Evolutionary conservation across 768 basidiomycete genomes (phyloP), one percentile per base, ranked within the genome.

Genomic region (Rhodotorula kratochvilovae): DNA sequence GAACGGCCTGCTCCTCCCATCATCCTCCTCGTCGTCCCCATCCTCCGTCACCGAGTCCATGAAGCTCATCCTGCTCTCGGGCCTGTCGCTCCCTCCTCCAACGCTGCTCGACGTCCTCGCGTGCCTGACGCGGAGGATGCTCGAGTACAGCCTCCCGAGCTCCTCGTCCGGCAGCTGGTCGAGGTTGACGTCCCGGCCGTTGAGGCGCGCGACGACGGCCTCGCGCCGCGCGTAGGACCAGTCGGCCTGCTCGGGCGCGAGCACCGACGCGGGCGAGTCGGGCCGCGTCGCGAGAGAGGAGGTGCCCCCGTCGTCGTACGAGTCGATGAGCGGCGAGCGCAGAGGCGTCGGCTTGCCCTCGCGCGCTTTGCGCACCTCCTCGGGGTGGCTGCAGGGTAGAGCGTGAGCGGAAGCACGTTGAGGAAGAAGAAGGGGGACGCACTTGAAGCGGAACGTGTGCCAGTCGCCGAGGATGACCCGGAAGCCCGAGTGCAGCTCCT

Each of bases 141-240:
- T 90, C 81, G 97, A 91, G 80, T 89, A 97, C 5, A 79, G 66
- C 62, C 77, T 77, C 58, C 81, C 81, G 61, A 99, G 84, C 78
- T 98, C 95, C 70, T 93, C 90, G 80, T 99, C 95, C 0, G 90
- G 91, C 33, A 99, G 85, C 77, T 89, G 91, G 80, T 98, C 92
- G 35, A 99, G 84, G 23, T 90, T 86, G 25, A 95, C 91, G 77
- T 95, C 91, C 45, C 91, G 81, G 6, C 93, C 93, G 65, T 81
- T 79, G 27, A 96, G 83, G 59, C 89, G 85, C 2, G 91, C 90
- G 48, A 93, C 84, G 6, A 92, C 94, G 11, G 93, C 93, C 81
- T 99, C 96, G 15, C 93, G 86, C 79, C 91, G 90, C 12, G 96
- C 96, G 80, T 88, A 98, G n/a, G 87, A 90, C 96, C 96, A 99